Conservation (phyloP, 139 green algal species). For the Tetraselmis chui region DNA sequence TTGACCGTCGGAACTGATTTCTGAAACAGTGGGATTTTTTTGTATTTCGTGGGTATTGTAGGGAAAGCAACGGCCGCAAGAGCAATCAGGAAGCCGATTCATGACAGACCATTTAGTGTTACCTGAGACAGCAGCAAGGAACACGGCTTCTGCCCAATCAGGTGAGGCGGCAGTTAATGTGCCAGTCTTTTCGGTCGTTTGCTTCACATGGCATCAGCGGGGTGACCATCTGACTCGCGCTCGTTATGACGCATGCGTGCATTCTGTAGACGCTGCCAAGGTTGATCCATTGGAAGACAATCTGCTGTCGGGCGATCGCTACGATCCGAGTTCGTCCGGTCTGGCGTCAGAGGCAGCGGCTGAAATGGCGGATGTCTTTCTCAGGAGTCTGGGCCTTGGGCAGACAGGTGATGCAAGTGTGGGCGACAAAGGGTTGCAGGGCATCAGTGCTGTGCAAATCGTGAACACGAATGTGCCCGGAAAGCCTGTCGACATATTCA, state of each 20-base stretch:
- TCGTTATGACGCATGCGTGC: too few species aligned
- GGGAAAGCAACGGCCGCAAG: not conserved
- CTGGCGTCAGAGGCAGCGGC: constrained; percentile 1
- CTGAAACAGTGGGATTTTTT: too few species aligned
- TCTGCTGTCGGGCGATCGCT: not conserved
- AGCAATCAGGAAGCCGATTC: constrained; percentile 29
- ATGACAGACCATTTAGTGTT: constrained; percentile 53
- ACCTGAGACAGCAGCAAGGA: constrained; percentile 42
- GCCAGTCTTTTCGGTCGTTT: not conserved
- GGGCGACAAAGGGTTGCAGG: not conserved
- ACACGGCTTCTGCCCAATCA: not conserved
- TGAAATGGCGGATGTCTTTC: constrained; percentile 30
- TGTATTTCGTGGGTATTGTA: too few species aligned
- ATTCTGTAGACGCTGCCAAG: too few species aligned
- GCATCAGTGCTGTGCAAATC: not conserved
- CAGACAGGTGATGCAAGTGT: not conserved
- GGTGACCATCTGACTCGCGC: not conserved
- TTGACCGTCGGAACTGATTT: too few species aligned
- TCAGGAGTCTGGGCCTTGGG: constrained; percentile 25
- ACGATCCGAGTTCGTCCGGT: not conserved
- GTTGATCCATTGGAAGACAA: not conserved
- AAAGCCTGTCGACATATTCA: not conserved
- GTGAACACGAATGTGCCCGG: not conserved
- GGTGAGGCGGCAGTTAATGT: not conserved
- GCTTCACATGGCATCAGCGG: not conserved